Evolutionary conservation across 2,329 filamentous ascomycete genomes (phyloP), one percentile per base, ranked within the genome.

Genomic region (Didymella lethalis): DNA sequence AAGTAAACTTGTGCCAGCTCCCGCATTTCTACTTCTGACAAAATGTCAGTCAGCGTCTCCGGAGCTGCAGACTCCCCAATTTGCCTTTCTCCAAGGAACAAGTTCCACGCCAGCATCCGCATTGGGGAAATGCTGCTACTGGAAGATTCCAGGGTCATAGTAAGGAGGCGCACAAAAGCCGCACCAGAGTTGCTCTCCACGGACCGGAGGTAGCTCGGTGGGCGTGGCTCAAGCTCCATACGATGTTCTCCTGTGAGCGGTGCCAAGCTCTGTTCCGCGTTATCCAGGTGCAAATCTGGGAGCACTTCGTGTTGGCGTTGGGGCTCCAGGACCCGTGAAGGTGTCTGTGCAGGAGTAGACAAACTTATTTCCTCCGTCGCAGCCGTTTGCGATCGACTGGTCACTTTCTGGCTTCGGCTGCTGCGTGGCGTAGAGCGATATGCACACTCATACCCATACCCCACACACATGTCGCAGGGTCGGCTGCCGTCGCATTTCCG

Each of bases 61-160:
- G 8, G 14, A 26, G 31, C 18, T 12, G n/a, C 11, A 28, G 14
- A 2, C 7, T 5, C 10, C 16, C 6, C 44, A 12, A 14, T 23
- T 2, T 54, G 44, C 12, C 51, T 47, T 6, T 54, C 51, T 1
- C 51, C 51, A 7, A 54, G 26, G 10, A 48, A 54, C 26, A 54
- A 10, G 14, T 54, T 54, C 51, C 51, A 54, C 14, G 44, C 51
- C 23, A 54, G 28, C 51, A 54, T 54, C 20, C 51, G 51, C 44
- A 54, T 41, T 2, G 51, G 44, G n/a, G 51, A 48, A 20, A 47
- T 28, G 20, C 51, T 32, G 8, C 26, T 36, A 20, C 7, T 48
- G 20, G 51, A 47, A 3, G 44, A 48, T 8, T 54, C 44, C 32
- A 54, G 44, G 14, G 51, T 48, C 28, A 25, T 41, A 1, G 44